Percentiles rank a stretch among this genome's conserved stretches.
These are phyloP conservation scores for Xylaria castorea DNA, from an alignment of 495 filamentous ascomycete genomes.

Conservation along the genomic window DNA sequence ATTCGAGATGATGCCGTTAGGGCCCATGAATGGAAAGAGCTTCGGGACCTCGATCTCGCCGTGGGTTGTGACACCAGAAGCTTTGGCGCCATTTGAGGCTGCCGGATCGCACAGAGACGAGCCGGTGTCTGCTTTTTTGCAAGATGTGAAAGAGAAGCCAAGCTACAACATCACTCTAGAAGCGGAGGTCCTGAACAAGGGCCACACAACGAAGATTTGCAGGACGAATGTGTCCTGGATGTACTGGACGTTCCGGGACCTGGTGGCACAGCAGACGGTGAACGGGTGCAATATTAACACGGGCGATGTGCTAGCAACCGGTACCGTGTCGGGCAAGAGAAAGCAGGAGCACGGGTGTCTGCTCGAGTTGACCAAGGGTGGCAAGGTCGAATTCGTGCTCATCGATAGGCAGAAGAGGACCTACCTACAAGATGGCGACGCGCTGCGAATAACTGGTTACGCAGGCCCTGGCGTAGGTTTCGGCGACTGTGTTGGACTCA, in stretches of 20 bases:
- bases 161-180: slow-evolving; percentile 64
- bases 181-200: slow-evolving; percentile 61
- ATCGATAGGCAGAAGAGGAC: slow-evolving; percentile 63
- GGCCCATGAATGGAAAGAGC: slow-evolving; percentile 77
- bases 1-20: slow-evolving; percentile 72
- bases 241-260: slow-evolving; percentile 69
- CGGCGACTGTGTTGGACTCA: slow-evolving; percentile 60
- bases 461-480: slow-evolving; percentile 63
- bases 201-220: slow-evolving; percentile 21
- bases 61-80: slow-evolving; percentile 75
- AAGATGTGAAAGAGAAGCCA: slow-evolving; percentile 27
- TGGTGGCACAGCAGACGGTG: slow-evolving; percentile 75
- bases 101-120: slow-evolving; percentile 9
- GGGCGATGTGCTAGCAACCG: slow-evolving; percentile 74
- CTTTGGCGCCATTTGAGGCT: slow-evolving; percentile 60
- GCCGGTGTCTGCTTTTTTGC: slow-evolving; percentile 16
- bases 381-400: slow-evolving; percentile 57
- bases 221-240: slow-evolving; percentile 56
- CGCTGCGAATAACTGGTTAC: slow-evolving; percentile 64
- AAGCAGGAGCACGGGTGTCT: slow-evolving; percentile 63
- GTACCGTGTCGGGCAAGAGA: slow-evolving; percentile 72
- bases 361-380: slow-evolving; percentile 65
- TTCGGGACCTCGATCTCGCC: slow-evolving; percentile 76
- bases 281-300: slow-evolving; percentile 73
- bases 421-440: slow-evolving; percentile 76